A percentile compares a stretch with the other conserved stretches of the same genome.
Conservation (phyloP, 768 basidiomycete genomes). For the Austroboletus eburneus region DNA sequence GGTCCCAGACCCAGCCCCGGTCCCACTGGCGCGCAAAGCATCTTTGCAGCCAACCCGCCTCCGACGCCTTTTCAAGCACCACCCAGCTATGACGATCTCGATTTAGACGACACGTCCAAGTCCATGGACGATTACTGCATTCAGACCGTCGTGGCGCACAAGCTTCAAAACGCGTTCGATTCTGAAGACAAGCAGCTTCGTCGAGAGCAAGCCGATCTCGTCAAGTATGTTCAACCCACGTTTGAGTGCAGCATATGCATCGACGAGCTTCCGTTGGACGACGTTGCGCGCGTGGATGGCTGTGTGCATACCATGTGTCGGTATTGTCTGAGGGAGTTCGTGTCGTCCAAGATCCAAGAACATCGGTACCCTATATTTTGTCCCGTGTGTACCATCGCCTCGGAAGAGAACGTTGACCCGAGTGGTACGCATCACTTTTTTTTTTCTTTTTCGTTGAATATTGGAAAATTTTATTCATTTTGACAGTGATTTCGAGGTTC, state of each 20-base stretch:
- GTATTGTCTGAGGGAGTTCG: constrained; percentile 43
- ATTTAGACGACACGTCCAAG: background rate
- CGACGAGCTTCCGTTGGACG: constrained; percentile 43
- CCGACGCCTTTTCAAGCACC: constrained; percentile 16
- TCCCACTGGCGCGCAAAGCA: constrained; percentile 16
- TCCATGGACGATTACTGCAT: constrained; percentile 6
- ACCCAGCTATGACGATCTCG: constrained; percentile 11
- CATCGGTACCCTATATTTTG: constrained; percentile 58
- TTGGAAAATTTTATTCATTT: background rate
- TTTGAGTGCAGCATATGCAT: constrained; percentile 58
- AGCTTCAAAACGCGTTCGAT: constrained; percentile 37
- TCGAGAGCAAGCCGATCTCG: constrained; percentile 32
- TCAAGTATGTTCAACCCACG: constrained; percentile 23
- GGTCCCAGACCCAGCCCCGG: background rate
- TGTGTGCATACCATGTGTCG: constrained; percentile 56
- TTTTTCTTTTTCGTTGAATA: background rate
- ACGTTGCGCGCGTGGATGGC: constrained; percentile 36
- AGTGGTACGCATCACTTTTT: constrained; percentile 26
- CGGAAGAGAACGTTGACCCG: constrained; percentile 19
- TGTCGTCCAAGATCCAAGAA: constrained; percentile 45
- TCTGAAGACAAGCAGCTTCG: constrained; percentile 38
- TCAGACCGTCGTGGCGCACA: constrained; percentile 17
- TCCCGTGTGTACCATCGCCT: constrained; percentile 45
- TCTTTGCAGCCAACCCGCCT: constrained; percentile 25
- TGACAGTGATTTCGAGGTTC: constrained; percentile 36